These are phyloP conservation scores for Pseudogymnoascus pannorum DNA, from an alignment of 2,329 filamentous ascomycete genomes.

Conservation along the genomic window DNA sequence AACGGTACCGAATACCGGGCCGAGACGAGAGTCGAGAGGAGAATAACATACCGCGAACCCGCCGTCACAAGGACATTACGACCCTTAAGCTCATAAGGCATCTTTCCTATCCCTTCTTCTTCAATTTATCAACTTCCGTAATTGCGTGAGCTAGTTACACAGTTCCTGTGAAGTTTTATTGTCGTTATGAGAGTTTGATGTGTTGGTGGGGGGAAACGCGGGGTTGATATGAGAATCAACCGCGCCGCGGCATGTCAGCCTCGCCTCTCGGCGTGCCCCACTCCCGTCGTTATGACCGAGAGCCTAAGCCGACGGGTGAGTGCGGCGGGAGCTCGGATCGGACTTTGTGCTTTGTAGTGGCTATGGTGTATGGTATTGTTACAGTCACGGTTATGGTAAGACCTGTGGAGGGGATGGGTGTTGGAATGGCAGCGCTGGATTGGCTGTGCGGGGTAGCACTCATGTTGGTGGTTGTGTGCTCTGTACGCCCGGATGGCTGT, in stretches of 20 bases:
- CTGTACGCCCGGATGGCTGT: not conserved
- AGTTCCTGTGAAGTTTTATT: too few relatives aligned
- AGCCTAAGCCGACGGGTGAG: not conserved
- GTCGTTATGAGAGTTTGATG: too few relatives aligned
- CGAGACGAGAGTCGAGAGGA: not conserved
- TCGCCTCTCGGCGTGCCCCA: not conserved
- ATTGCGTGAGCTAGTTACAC: too few relatives aligned
- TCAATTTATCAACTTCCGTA: too few relatives aligned
- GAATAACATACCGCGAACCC: conserved; percentile 49
- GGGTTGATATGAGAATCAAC: not conserved
- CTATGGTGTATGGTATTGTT: not conserved
- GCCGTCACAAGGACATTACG: conserved; percentile 59
- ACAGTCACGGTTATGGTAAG: too few relatives aligned
- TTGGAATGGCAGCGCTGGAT: not conserved
- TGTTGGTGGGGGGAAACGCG: not conserved
- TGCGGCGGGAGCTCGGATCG: too few relatives aligned
- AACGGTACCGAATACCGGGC: not conserved
- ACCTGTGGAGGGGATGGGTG: not conserved
- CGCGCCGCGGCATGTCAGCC: not conserved
- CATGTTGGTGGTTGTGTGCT: not conserved
- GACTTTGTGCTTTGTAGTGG: too few relatives aligned
- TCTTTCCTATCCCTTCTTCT: conserved; percentile 26
- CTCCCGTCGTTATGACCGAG: not conserved
- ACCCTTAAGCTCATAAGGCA: conserved; percentile 56
- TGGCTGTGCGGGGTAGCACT: not conserved